phyloP scores from a whole-genome alignment of 2,329 filamentous ascomycete genomes.

The Pyrenophora teres region DNA sequence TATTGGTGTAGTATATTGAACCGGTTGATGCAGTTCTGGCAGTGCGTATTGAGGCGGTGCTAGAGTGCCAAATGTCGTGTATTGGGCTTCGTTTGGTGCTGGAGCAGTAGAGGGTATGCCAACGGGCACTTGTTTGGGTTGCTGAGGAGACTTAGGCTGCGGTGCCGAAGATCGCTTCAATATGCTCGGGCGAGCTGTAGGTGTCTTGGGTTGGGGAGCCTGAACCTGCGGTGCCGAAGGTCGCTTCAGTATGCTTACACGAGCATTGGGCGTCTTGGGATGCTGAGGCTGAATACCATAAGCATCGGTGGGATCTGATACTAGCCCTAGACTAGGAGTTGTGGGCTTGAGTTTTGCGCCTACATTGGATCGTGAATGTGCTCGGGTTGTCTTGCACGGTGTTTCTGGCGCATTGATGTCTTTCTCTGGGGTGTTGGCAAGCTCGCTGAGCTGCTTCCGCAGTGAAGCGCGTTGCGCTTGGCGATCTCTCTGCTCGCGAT shows the following conservation, averaged over 20 bases:
- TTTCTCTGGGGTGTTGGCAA: neutral
- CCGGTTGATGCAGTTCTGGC: slow-evolving; percentile 5
- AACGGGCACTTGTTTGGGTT: slow-evolving; percentile 1
- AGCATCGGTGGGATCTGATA: neutral
- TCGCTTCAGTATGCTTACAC: slow-evolving; percentile 14
- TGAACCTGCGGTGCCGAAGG: slow-evolving; percentile 14
- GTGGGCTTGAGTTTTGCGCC: slow-evolving; percentile 34
- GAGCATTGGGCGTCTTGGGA: slow-evolving; percentile 18
- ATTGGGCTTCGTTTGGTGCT: slow-evolving; percentile 4
- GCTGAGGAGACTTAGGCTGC: slow-evolving; percentile 13
- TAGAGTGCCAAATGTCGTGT: slow-evolving; percentile 16
- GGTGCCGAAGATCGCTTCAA: slow-evolving; percentile 16
- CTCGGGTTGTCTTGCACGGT: slow-evolving; percentile 9
- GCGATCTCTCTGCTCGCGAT: slow-evolving; percentile 7
- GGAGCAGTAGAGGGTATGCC: neutral
- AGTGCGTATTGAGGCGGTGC: slow-evolving; percentile 3
- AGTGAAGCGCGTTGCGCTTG: neutral
- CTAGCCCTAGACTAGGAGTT: slow-evolving; percentile 13
- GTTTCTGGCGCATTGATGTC: neutral
- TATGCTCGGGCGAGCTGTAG: slow-evolving; percentile 14
- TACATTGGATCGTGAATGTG: slow-evolving; percentile 34
- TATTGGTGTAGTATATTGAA: slow-evolving; percentile 1
- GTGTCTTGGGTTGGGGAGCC: slow-evolving; percentile 19
- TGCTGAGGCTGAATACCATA: slow-evolving; percentile 11
- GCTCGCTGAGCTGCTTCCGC: slow-evolving; percentile 1